Evolutionary conservation across 331 rosid species (phyloP), one percentile per base, ranked within the genome.

Genomic region (Rhamnella rubrinervis): DNA sequence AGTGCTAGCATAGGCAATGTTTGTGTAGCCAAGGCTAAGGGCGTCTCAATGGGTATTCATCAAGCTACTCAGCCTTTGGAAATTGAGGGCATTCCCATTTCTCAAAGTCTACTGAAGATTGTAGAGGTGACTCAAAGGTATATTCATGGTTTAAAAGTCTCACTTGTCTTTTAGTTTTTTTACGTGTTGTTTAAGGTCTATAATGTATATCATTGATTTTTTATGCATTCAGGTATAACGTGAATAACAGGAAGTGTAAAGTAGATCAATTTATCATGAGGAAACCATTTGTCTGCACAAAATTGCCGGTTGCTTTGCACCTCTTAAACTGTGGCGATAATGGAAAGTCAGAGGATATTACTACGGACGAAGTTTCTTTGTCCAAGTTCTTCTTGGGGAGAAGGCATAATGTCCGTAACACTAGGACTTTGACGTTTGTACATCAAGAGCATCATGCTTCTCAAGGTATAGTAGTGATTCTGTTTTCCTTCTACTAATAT

Each of bases 81-180:
- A 62, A 40, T 15, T 65, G 26, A 53, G 71, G 56, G n/a, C 37
- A 35, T 47, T 28, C 5, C 46, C 59, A n/a, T 71, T 65, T 7
- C 58, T 8, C 60, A 55, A 55, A 73, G 82, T 46, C 47, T 81
- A 0, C 35, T 49, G 52, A 81, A 65, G 60, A 70, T 81, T 77
- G 47, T 37, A n/a, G 65, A 28, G 28, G 60, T 70, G 53, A 65
- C 80, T 47, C 70, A 56, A 57, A 70, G 85, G 85, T 77, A 74
- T 21, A 19, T 8, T 59, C 46, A 37, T 65, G 21, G 7, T 39
- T 75, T 9, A 44, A 31, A 57, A 63, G 3, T 63, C 50, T 28
- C 9, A 55, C 41, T 19, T 37, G 28, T 52, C 38, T n/a, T 63
- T 49, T 49, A 57, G 17, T 19, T 9, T 31, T 44, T 72, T 51